Evolutionary conservation across 108 stramenopile species (phyloP).

Genomic region (Pseudonitzschia pungens): DNA sequence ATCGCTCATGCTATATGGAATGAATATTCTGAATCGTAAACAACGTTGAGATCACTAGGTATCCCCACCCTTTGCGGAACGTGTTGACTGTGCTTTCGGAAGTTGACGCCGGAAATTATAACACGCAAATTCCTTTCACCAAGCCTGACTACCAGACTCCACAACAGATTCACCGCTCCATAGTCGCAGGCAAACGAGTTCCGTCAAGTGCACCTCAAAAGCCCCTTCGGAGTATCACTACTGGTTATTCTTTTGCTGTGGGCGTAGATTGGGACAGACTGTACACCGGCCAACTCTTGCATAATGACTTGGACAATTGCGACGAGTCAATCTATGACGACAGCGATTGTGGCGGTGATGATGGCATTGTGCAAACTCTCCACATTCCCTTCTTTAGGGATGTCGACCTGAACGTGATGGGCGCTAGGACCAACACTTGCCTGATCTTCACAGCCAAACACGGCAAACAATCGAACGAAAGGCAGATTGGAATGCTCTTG

Average conservation of each 20-base stretch:
- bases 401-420: background rate
- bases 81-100: conserved; percentile 10
- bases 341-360: background rate
- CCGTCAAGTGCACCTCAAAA: background rate
- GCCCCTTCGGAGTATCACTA: conserved; percentile 11
- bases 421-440: background rate
- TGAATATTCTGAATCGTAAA: no score
- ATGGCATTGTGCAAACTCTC: conserved; percentile 3
- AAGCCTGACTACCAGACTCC: conserved; percentile 21
- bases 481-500: background rate
- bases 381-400: conserved; percentile 11
- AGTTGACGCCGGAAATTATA: conserved; percentile 25
- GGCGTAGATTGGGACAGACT: conserved; percentile 7
- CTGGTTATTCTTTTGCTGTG: conserved; percentile 2
- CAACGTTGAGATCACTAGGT: background rate
- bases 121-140: conserved; percentile 15
- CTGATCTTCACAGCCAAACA: conserved; percentile 8
- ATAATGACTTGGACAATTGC: background rate
- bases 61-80: conserved; percentile 16
- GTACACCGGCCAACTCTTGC: background rate
- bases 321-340: background rate
- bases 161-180: conserved; percentile 12
- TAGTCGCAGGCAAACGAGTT: conserved; percentile 2
- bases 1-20: background rate
- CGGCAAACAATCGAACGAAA: background rate